A percentile compares a stretch with the other conserved stretches of the same genome.
phyloP scores from a whole-genome alignment of 2,329 filamentous ascomycete species.

The Fusarium paranaense region DNA sequence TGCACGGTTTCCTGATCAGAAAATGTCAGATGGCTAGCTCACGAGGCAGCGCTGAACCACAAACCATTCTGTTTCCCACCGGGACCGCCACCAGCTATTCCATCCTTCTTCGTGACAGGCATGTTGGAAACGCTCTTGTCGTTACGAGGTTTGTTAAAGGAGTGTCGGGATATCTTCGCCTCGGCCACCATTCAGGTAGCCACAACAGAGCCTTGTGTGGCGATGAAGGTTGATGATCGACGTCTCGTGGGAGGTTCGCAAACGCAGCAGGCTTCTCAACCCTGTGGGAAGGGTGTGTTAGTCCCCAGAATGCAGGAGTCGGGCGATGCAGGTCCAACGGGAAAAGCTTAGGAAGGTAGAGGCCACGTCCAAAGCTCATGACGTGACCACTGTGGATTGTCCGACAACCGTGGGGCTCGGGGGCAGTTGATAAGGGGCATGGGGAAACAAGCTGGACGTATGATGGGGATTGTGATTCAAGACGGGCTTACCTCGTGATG shows the following conservation, averaged over 20 bases:
- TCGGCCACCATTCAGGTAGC: slow-evolving; percentile 42
- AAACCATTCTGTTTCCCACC: slow-evolving; percentile 54
- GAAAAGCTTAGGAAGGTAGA: slow-evolving; percentile 23
- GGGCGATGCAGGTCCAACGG: not conserved
- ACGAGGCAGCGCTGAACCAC: slow-evolving; percentile 15
- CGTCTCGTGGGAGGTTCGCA: slow-evolving; percentile 23
- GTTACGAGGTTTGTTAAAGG: slow-evolving; percentile 41
- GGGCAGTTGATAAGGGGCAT: slow-evolving; percentile 23
- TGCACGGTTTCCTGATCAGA: slow-evolving; percentile 68
- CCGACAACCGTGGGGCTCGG: slow-evolving; percentile 26
- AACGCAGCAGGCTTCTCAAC: slow-evolving; percentile 29
- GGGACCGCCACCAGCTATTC: slow-evolving; percentile 46
- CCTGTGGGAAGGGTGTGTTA: slow-evolving; percentile 20
- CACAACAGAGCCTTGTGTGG: slow-evolving; percentile 29
- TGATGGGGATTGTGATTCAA: slow-evolving; percentile 9
- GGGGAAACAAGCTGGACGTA: slow-evolving; percentile 1
- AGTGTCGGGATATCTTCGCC: slow-evolving; percentile 33
- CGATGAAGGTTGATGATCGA: slow-evolving; percentile 23
- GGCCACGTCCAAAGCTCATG: slow-evolving; percentile 39
- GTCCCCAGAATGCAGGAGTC: slow-evolving; percentile 2
- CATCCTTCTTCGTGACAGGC: slow-evolving; percentile 56
- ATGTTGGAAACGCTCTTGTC: slow-evolving; percentile 46
- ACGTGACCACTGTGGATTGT: slow-evolving; percentile 37
- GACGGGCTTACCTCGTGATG: slow-evolving; percentile 34
- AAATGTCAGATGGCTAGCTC: slow-evolving; percentile 17